phyloP scores from a whole-genome alignment of 2,329 filamentous ascomycete species.

The Trichoderma sp. region DNA sequence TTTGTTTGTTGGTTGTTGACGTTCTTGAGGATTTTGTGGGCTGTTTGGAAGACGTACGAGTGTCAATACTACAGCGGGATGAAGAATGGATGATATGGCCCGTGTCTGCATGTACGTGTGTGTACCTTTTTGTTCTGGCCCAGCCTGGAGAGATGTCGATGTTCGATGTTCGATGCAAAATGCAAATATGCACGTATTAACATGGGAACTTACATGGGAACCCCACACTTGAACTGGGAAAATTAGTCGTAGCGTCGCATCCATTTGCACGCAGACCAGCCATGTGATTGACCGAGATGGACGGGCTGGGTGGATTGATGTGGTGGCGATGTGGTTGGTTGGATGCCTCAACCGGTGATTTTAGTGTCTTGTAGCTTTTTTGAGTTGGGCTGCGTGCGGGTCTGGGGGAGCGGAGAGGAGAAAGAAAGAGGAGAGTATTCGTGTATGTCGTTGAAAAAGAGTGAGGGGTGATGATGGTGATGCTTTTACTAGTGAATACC shows the following conservation, averaged over 20 bases:
- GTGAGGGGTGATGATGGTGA: background rate
- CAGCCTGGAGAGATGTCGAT: background rate
- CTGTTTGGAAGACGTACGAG: background rate
- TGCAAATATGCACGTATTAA: background rate
- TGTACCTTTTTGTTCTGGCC: background rate
- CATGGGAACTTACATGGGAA: background rate
- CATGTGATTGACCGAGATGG: conserved; percentile 2
- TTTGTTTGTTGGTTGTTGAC: too few relatives aligned
- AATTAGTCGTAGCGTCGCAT: background rate
- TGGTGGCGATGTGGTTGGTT: background rate
- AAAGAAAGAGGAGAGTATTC: background rate
- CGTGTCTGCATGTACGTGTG: background rate
- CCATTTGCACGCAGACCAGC: conserved; percentile 4
- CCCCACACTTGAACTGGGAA: background rate
- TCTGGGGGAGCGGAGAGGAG: background rate
- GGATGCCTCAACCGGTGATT: background rate
- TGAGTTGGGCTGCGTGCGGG: background rate
- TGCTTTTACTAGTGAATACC: too few relatives aligned
- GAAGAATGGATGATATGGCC: background rate
- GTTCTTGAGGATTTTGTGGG: background rate
- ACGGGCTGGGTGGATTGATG: background rate
- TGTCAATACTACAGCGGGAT: background rate
- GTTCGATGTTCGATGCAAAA: background rate
- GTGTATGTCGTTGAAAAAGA: background rate
- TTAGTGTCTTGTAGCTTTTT: background rate